Base-by-base conservation (phyloP, 768 basidiomycete genomes). In the Leccinum rimulosum region DNA sequence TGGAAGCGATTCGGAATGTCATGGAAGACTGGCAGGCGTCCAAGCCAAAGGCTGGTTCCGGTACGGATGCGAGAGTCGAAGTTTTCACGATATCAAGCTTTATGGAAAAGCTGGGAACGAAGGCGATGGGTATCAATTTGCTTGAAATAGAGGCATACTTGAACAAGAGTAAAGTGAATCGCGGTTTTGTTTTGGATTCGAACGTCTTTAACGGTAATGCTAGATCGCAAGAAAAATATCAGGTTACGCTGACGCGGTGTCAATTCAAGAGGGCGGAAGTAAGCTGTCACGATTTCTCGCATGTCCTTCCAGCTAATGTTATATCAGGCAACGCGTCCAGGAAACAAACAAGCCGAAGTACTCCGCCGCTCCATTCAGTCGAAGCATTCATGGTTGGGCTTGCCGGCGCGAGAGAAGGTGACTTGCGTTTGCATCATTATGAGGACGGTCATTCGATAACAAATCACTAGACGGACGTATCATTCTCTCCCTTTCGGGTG, bases 71-170 rank as follows among this genome's bases (percentile, higher is more conserved):
- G 17, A 75, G 75, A 55, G 68, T 69, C 15, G 87, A 91, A 64
- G 84, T 96, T 54, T 78, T 95, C 69, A 86, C 84, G 5, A 84
- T 87, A 2, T 80, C 82, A 6, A 79, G 85, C 31, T 76, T 98
- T 2, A 79, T 89, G 66, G 78, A 81, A 28, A 77, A 77, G 54
- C 73, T 95, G 9, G 93, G 91, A 2, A 77, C 77, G 63, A 88
- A 82, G 69, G 85, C 81, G 27, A 82, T 83, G 54, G 89, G 87
- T 9, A 82, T 95, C 64, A 96, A 97, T 69, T 71, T 96, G 36
- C 75, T 95, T 55, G 92, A 93, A 70, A 81, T 97, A 22, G 89
- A 89, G 63, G 73, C 74, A 10, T 98, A 97, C 74, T 74, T 98
- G 56, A 87, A 82, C 69, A 82, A 77, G 60, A 95, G 93, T 72